These are phyloP conservation scores for Tubosaeta sp. DNA, from an alignment of 768 basidiomycete genomes.

Conservation along the genomic window DNA sequence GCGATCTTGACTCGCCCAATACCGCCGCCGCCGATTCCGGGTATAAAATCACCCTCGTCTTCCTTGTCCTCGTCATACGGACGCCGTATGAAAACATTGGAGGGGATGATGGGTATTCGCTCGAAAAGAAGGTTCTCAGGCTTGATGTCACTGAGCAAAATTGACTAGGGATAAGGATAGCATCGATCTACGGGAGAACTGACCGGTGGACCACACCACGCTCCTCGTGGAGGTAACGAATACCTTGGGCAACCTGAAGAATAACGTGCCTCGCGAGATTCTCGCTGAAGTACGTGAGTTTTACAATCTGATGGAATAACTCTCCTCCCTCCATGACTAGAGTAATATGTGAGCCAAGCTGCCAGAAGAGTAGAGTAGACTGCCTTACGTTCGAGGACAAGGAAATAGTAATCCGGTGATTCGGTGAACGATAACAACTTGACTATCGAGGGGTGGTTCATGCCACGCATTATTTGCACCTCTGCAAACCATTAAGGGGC, in stretches of 20 bases:
- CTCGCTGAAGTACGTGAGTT: conserved; percentile 97
- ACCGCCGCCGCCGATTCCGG: conserved; percentile 91
- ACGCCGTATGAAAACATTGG: conserved; percentile 64
- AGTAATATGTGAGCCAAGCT: conserved; percentile 8
- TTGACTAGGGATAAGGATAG: background rate
- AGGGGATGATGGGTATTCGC: conserved; percentile 86
- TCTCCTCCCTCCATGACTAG: conserved; percentile 97
- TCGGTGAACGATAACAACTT: conserved; percentile 91
- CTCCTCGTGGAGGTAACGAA: conserved; percentile 95
- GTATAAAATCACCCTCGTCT: conserved; percentile 94
- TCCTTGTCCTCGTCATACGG: conserved; percentile 98
- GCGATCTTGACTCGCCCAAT: conserved; percentile 99
- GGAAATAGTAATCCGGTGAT: conserved; percentile 88
- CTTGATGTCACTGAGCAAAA: conserved; percentile 74
- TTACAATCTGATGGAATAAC: conserved; percentile 98
- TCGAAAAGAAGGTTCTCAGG: conserved; percentile 97
- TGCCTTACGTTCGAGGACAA: conserved; percentile 81
- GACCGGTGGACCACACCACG: conserved; percentile 94
- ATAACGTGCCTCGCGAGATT: conserved; percentile 97
- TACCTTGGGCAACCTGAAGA: conserved; percentile 90
- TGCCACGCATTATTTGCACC: conserved; percentile 99
- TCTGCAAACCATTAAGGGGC: conserved; percentile 44
- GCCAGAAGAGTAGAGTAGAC: background rate
- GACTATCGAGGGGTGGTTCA: conserved; percentile 87
- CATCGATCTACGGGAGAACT: conserved; percentile 4